Evolutionary conservation across 306 rosid species (phyloP), one percentile per base, ranked within the genome.

Genomic region (Gastrolobium villosum): DNA sequence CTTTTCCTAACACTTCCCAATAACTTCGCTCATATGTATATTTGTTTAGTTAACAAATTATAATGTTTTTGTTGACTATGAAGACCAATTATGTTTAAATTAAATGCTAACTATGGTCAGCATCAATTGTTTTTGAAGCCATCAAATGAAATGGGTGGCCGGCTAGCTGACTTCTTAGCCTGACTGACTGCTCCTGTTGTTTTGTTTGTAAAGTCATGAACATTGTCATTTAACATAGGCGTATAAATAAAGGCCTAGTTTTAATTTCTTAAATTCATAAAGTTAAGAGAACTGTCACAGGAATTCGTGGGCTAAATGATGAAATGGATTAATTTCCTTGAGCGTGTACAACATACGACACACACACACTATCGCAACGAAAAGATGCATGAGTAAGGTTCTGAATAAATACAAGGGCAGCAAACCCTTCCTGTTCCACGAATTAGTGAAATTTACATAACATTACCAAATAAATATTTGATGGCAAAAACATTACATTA

Each of bases 341-440:
- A 2, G 36, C 36, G 73, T 44, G 44, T 45, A 57, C 14, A 66
- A 31, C 2, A 49, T 37, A 20, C 26, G 26, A 20, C 44, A 35
- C 44, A n/a, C 3, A 68, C n/a, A 44, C 4, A 5, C n/a, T 4
- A 4, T 6, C 52, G 34, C 61, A 28, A 39, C 8, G 8, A 39
- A 76, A 77, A 63, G 6, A 56, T 30, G 70, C 41, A 48, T 30
- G 40, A 62, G 36, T 14, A 31, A 63, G 15, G 6, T 10, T 81
- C 41, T 41, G 8, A 52, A 63, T 7, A 43, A 32, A 57, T 26
- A 59, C 57, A 53, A 5, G 44, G 49, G 55, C 6, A 56, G 40
- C 68, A 46, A 81, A 50, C 20, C 57, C 30, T 6, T 61, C 39
- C 1, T 59, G 66, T 56, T 15, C 72, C 64, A 53, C 11, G 7